Evolutionary conservation across 305 asterid genomes (phyloP).

Genomic region (Solanum aculeatissimum): DNA sequence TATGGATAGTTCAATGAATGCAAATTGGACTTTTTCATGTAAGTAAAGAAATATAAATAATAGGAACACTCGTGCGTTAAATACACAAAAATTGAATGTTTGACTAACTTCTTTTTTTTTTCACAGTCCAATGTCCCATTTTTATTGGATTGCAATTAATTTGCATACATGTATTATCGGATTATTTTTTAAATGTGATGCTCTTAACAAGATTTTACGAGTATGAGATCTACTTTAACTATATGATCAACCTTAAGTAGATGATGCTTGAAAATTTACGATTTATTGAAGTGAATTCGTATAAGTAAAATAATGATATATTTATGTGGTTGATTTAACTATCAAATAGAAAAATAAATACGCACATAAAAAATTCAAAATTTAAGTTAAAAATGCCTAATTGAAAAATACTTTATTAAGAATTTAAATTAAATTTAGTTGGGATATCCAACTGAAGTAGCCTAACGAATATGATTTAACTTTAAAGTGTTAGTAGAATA

Average conservation of each 20-base stretch:
- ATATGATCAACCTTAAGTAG: too few relatives aligned
- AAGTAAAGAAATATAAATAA: not conserved
- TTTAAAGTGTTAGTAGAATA: not conserved
- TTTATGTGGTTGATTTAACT: too few relatives aligned
- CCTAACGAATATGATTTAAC: not conserved
- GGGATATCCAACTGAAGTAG: not conserved
- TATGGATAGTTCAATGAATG: not conserved
- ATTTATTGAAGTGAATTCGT: too few relatives aligned
- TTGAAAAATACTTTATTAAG: too few relatives aligned
- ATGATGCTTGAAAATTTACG: too few relatives aligned
- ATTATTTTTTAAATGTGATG: too few relatives aligned
- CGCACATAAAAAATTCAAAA: too few relatives aligned
- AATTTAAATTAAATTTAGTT: not conserved
- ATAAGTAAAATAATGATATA: too few relatives aligned
- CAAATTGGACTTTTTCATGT: not conserved
- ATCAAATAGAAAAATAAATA: too few relatives aligned
- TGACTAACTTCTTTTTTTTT: not conserved
- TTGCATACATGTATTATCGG: too few relatives aligned
- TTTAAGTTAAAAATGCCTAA: too few relatives aligned
- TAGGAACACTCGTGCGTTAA: not conserved
- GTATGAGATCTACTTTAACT: too few relatives aligned
- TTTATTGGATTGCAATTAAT: not conserved
- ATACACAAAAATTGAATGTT: not conserved
- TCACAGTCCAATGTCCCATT: not conserved
- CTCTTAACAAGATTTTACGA: rapidly evolving